Base-by-base conservation (phyloP, 805 yeast species). In the Candida glaebosa region DNA sequence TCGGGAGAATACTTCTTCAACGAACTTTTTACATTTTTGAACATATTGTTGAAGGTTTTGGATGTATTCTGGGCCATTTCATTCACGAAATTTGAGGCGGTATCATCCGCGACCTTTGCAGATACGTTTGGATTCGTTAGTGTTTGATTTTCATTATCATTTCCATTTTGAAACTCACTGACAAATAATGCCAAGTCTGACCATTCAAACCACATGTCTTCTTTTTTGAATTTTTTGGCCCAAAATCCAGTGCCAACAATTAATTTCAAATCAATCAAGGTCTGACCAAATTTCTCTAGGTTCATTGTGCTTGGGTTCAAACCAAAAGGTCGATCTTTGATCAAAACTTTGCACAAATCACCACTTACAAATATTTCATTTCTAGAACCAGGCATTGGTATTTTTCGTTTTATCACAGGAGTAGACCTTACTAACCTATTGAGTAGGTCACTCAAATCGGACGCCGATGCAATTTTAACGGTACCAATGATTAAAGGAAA, bases 161-260 rank as follows among this genome's bases (percentile, higher is more conserved):
- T n/a, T 3, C 16, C 32, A 16, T 37, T 20, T 4, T 8, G 15
- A 16, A 18, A 39, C 9, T 31, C 35, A 4, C 58, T 45, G 3
- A 53, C 44, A 17, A 40, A 51, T 3, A 51, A 18, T 5, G 71
- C 65, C 35, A 56, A 42, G 18, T 63, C 69, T 1, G 69, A 52
- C 74, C 74, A 69, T 47, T 70, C 75, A 36, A 67, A 66, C 73
- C 73, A 68, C 67, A 66, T 60, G 3, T 64, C 65, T 41, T 67
- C 72, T 41, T 69, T 63, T 40, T 52, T 65, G 47, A 70, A 70
- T 46, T 65, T 66, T 41, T 51, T 60, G 5, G 60, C 52, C 34
- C 69, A 51, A 32, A 68, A 50, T 3, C 65, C 62, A 3, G 67
- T 58, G 2, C 64, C 61, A 1, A 51, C 44, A 4, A 68, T 45